These are phyloP conservation scores for Mycena metata DNA, from an alignment of 768 basidiomycete species.

Conservation along the genomic window DNA sequence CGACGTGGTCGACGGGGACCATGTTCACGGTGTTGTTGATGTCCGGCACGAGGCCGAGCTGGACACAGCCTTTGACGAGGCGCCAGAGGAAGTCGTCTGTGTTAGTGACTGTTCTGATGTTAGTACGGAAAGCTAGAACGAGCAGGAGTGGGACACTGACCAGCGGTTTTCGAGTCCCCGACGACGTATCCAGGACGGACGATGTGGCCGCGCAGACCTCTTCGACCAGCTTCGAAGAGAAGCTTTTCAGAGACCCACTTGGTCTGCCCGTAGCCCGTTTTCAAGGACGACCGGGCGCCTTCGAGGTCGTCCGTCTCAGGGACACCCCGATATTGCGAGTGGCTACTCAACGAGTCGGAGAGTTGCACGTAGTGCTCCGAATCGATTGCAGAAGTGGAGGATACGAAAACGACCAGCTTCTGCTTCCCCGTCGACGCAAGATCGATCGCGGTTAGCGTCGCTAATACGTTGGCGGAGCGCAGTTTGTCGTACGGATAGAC, in stretches of 20 bases:
- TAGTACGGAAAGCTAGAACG: not conserved
- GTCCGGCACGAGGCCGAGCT: constrained; percentile 95
- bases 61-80: constrained; percentile 97
- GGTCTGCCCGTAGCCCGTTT: constrained; percentile 95
- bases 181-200: constrained; percentile 97
- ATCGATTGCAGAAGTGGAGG: constrained; percentile 95
- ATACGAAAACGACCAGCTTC: constrained; percentile 91
- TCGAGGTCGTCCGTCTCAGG: constrained; percentile 92
- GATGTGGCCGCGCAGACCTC: constrained; percentile 89
- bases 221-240: constrained; percentile 88
- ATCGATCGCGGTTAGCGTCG: constrained; percentile 86
- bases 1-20: constrained; percentile 98
- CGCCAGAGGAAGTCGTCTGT: constrained; percentile 99
- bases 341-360: constrained; percentile 73
- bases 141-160: constrained; percentile 58
- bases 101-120: constrained; percentile 80
- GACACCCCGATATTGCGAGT: constrained; percentile 70
- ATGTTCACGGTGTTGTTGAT: constrained; percentile 99
- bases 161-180: constrained; percentile 89
- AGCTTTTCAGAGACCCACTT: constrained; percentile 99
- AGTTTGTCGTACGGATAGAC: constrained; percentile 97
- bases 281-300: constrained; percentile 79
- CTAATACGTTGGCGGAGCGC: constrained; percentile 91
- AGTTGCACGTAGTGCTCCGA: constrained; percentile 91
- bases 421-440: constrained; percentile 81